Conservation (phyloP, 2,329 filamentous ascomycete species). For the Aspergillus sp. region DNA sequence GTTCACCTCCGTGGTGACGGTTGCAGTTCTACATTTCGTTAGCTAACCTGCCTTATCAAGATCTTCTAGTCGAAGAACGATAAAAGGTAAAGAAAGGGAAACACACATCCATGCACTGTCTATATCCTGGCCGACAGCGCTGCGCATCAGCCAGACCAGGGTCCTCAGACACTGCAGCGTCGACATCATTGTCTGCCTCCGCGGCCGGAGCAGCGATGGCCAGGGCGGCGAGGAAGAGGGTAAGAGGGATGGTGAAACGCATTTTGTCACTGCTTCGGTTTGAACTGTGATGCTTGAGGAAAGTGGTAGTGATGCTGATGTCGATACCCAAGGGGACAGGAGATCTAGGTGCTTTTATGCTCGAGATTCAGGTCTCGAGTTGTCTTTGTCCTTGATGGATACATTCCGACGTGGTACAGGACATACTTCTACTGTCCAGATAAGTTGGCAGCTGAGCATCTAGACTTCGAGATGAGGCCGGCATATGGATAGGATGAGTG, state of each 20-base stretch:
- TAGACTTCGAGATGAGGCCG: neutral
- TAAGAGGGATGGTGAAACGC: conserved; percentile 8
- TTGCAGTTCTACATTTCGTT: neutral
- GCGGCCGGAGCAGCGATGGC: neutral
- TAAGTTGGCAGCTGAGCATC: neutral
- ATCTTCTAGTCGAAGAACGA: no score
- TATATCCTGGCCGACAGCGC: neutral
- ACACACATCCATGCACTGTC: conserved; percentile 3
- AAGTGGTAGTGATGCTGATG: neutral
- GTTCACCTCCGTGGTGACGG: neutral
- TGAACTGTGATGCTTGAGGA: no score
- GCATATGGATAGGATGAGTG: neutral
- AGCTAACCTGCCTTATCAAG: neutral
- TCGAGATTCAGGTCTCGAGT: neutral
- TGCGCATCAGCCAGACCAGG: neutral
- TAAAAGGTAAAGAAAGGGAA: neutral
- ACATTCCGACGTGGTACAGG: neutral
- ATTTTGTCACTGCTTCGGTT: neutral
- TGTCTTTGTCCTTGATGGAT: neutral
- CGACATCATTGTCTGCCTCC: neutral
- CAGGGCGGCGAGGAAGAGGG: conserved; percentile 5
- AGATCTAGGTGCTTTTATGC: neutral
- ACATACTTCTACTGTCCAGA: neutral
- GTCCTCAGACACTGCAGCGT: neutral
- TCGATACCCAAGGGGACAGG: neutral